Evolutionary conservation across 352 stramenopile genomes (phyloP).

Genomic region (Pythium myriotylum): DNA sequence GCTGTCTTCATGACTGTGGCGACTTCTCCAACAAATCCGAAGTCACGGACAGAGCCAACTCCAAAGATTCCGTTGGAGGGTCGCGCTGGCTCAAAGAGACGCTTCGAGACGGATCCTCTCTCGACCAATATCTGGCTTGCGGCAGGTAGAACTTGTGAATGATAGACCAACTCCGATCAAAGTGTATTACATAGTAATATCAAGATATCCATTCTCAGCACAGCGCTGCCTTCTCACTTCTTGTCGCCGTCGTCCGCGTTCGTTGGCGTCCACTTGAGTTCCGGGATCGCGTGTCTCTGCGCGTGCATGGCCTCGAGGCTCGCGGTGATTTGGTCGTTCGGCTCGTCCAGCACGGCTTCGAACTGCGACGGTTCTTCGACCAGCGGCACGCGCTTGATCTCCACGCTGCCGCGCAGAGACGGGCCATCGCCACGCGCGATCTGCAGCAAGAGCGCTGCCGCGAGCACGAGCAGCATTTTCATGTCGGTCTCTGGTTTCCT

Average conservation of each 20-base stretch:
- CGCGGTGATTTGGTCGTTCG: conserved; percentile 2
- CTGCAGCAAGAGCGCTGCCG: not conserved
- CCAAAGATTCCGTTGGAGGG: too few species aligned
- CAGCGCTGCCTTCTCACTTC: not conserved
- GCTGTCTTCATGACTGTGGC: too few species aligned
- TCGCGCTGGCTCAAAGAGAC: too few species aligned
- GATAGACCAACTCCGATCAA: too few species aligned
- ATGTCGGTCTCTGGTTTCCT: not conserved
- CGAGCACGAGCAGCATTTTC: not conserved
- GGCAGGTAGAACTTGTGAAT: too few species aligned
- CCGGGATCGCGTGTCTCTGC: conserved; percentile 3
- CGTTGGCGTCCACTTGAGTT: conserved; percentile 10
- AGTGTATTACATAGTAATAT: too few species aligned
- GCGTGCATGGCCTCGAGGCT: conserved; percentile 6
- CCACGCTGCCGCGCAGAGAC: not conserved
- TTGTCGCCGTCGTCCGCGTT: not conserved
- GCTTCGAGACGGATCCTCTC: too few species aligned
- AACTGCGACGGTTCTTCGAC: not conserved
- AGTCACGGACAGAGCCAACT: too few species aligned
- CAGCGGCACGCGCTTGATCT: conserved; percentile 17
- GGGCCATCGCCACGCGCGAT: not conserved
- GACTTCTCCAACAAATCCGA: too few species aligned
- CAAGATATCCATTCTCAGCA: not conserved
- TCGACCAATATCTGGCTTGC: too few species aligned
- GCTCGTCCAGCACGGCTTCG: not conserved